Evolutionary conservation across 495 filamentous ascomycete genomes (phyloP).

Genomic region (Talaromyces wortmannii): DNA sequence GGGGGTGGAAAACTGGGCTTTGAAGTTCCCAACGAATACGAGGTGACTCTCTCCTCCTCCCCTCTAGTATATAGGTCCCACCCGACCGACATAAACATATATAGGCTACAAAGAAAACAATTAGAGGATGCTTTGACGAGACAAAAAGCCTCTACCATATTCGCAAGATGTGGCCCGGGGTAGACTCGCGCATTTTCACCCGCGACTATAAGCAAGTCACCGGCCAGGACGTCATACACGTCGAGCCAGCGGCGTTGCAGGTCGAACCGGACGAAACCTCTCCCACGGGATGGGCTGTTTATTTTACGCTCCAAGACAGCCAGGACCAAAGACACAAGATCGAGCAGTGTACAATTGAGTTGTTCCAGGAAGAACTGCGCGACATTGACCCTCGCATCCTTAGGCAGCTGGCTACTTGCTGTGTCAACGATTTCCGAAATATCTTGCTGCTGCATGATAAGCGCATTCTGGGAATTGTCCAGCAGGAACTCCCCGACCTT

Average conservation of each 20-base stretch:
- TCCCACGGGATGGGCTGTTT: neutral
- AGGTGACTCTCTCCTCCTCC: neutral
- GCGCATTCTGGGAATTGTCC: slow-evolving; percentile 34
- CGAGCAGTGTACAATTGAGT: slow-evolving; percentile 16
- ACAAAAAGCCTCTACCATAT: neutral
- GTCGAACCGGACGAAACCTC: neutral
- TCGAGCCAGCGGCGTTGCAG: slow-evolving; percentile 1
- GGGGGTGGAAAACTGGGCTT: neutral
- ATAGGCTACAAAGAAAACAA: neutral
- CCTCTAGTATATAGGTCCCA: too few relatives aligned
- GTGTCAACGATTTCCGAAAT: slow-evolving; percentile 37
- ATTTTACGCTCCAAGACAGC: neutral
- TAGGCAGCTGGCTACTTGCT: slow-evolving; percentile 19
- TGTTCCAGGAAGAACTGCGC: slow-evolving; percentile 33
- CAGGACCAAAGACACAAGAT: neutral
- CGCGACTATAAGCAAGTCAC: neutral
- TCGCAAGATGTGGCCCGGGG: slow-evolving; percentile 1
- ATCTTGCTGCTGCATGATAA: slow-evolving; percentile 39
- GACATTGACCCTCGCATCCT: slow-evolving; percentile 19
- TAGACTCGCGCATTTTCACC: neutral
- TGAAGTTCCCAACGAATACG: neutral
- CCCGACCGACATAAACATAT: neutral
- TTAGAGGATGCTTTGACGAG: neutral
- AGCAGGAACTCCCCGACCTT: slow-evolving; percentile 24
- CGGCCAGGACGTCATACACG: neutral